These are phyloP conservation scores for Poa annua DNA, from an alignment of 176 grass and related monocot species.

Conservation along the genomic window DNA sequence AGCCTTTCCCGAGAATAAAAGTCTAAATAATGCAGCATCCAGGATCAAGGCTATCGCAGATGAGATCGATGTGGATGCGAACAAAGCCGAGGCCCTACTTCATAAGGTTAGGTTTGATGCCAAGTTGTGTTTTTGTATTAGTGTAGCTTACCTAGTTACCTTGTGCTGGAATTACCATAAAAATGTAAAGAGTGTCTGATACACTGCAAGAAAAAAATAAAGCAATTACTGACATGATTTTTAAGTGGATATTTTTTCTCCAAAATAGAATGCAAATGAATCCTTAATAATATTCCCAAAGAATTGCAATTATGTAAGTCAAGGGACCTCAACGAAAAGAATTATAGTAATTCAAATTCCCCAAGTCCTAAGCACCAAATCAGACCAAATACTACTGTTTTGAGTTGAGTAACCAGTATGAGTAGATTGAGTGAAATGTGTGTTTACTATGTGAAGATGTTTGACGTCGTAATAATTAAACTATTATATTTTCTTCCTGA, in stretches of 20 bases:
- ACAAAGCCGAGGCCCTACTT: conserved; percentile 54
- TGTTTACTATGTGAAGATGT: conserved; percentile 16
- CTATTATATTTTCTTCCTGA: background rate
- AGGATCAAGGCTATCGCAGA: conserved; percentile 54
- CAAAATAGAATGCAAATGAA: background rate
- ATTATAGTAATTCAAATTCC: too few relatives aligned
- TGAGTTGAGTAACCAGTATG: background rate
- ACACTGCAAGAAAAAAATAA: background rate
- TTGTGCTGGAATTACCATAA: too few relatives aligned
- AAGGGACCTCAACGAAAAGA: background rate
- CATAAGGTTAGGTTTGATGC: conserved; percentile 42
- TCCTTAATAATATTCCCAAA: background rate
- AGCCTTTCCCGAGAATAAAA: conserved; percentile 50
- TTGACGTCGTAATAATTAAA: background rate
- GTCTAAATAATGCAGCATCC: conserved; percentile 43
- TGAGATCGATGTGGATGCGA: conserved; percentile 50
- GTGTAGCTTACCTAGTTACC: background rate
- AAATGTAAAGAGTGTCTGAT: background rate
- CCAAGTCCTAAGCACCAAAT: too few relatives aligned
- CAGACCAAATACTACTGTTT: background rate
- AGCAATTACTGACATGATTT: background rate
- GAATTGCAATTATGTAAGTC: background rate
- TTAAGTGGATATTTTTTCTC: background rate
- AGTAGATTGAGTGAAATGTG: background rate
- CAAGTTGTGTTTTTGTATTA: background rate